These are phyloP conservation scores for Grosmannia huntii DNA, from an alignment of 2,329 filamentous ascomycete species.

Conservation along the genomic window DNA sequence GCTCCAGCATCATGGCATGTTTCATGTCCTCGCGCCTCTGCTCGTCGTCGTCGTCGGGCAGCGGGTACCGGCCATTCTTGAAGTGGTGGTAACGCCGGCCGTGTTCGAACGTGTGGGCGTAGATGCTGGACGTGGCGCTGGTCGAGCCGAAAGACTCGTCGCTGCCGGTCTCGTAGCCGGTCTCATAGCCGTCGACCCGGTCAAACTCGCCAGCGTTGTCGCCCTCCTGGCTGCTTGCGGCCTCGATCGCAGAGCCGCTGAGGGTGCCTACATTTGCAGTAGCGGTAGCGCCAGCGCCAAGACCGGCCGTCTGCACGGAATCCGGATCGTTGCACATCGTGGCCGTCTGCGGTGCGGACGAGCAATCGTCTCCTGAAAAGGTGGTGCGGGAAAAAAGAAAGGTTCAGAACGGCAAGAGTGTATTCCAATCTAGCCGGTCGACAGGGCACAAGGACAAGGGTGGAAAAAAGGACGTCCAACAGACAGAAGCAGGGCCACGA, in stretches of 20 bases:
- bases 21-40: conserved; percentile 31
- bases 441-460: neutral
- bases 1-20: conserved; percentile 33
- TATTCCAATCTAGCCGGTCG: neutral
- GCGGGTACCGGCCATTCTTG: conserved; percentile 17
- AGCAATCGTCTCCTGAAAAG: too few relatives aligned
- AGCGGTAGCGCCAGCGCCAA: neutral
- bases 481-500: neutral
- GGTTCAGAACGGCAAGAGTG: too few relatives aligned
- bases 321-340: neutral
- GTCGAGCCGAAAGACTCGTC: conserved; percentile 9
- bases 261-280: neutral
- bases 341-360: neutral
- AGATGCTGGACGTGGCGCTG: conserved; percentile 16
- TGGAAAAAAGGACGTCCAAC: neutral
- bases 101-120: conserved; percentile 19
- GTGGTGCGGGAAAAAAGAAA: too few relatives aligned
- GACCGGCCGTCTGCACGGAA: neutral
- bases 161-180: conserved; percentile 12
- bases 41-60: conserved; percentile 30
- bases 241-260: conserved; percentile 5
- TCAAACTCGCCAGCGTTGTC: conserved; percentile 14
- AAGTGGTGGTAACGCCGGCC: conserved; percentile 20
- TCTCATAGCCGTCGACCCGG: conserved; percentile 12
- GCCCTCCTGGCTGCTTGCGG: conserved; percentile 7